These are phyloP conservation scores for Pinus tabuliformis DNA, from an alignment of 75 land plant species.

Conservation along the genomic window DNA sequence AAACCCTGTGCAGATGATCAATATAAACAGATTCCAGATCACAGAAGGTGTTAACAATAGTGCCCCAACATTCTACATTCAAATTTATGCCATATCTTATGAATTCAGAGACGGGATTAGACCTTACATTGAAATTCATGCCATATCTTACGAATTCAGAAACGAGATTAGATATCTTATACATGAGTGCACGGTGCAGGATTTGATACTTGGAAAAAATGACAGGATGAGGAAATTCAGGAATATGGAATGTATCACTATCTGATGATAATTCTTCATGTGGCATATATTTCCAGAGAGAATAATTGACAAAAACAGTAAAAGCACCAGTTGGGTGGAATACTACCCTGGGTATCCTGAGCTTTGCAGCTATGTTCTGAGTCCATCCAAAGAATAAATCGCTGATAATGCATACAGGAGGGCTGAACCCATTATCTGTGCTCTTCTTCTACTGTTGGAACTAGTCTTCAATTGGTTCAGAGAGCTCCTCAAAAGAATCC, in stretches of 20 bases:
- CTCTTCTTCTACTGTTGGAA: too few relatives aligned
- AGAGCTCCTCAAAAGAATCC: too few relatives aligned
- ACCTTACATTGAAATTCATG: too few relatives aligned
- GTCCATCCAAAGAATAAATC: neutral
- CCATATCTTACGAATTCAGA: too few relatives aligned
- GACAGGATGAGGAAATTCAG: conserved; percentile 11
- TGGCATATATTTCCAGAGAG: conserved; percentile 14
- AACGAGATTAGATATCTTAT: too few relatives aligned
- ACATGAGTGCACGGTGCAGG: neutral
- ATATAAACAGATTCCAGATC: conserved; percentile 26
- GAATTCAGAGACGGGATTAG: neutral
- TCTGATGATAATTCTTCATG: conserved; percentile 12
- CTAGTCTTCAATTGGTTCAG: too few relatives aligned
- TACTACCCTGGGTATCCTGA: conserved; percentile 18
- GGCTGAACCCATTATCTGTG: conserved; percentile 8
- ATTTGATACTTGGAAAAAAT: neutral
- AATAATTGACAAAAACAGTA: neutral
- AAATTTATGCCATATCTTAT: conserved; percentile 11
- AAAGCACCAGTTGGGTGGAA: conserved; percentile 39
- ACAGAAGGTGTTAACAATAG: conserved; percentile 26
- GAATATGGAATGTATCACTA: conserved; percentile 8
- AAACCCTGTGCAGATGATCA: conserved; percentile 11
- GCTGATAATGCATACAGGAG: neutral
- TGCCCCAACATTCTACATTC: conserved; percentile 33
- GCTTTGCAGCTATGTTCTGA: neutral